Evolutionary conservation across 257 asterid genomes (phyloP).

Genomic region (Gynochthodes officinalis): DNA sequence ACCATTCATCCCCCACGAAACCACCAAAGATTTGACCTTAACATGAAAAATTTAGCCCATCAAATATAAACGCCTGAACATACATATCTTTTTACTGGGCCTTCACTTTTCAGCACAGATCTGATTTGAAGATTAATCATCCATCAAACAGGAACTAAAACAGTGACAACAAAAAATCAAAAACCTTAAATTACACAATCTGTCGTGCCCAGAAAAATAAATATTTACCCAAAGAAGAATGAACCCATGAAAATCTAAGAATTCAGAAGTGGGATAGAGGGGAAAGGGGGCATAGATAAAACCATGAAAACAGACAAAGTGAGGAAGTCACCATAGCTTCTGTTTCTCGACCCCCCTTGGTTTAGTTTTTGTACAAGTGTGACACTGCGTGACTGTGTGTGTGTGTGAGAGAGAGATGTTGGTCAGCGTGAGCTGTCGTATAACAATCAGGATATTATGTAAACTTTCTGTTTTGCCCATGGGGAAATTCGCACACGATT

Average conservation of each 20-base stretch:
- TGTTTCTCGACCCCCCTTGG: neutral
- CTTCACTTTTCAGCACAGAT: slow-evolving; percentile 1
- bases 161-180: neutral
- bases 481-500: too few species aligned
- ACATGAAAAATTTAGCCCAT: neutral
- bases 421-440: neutral
- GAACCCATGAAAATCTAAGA: neutral
- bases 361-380: slow-evolving; percentile 1
- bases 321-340: neutral
- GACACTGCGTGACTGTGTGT: neutral
- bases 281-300: neutral
- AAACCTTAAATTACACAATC: neutral
- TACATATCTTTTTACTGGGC: neutral
- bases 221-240: neutral
- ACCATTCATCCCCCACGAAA: slow-evolving; percentile 5
- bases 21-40: neutral
- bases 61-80: neutral
- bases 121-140: neutral
- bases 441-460: neutral
- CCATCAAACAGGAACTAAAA: neutral
- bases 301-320: neutral
- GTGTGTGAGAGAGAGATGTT: slow-evolving; percentile 10
- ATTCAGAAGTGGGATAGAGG: neutral
- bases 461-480: slow-evolving; percentile 4
- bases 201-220: too few species aligned